These are phyloP conservation scores for Rhododendron williamsianum DNA, from an alignment of 148 eudicot genomes.

Conservation along the genomic window DNA sequence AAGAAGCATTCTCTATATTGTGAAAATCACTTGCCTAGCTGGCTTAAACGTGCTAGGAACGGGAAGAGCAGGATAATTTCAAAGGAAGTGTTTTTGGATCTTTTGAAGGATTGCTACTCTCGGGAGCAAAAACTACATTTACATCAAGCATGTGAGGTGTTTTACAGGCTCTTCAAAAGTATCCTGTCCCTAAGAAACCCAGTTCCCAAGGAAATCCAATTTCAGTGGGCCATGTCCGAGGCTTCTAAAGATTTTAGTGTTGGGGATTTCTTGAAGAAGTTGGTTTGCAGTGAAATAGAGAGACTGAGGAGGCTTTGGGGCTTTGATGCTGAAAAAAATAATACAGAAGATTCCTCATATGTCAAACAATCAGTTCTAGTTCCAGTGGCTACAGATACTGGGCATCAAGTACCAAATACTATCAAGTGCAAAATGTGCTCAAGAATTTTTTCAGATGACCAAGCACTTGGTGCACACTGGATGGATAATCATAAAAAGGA, in stretches of 20 bases:
- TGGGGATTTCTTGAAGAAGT: slow-evolving; percentile 52
- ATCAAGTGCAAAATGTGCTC: slow-evolving; percentile 78
- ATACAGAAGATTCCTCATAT: slow-evolving; percentile 26
- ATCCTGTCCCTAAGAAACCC: slow-evolving; percentile 72
- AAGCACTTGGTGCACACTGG: slow-evolving; percentile 72
- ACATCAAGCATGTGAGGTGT: slow-evolving; percentile 92
- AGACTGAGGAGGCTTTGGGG: slow-evolving; percentile 74
- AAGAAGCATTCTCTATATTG: slow-evolving; percentile 70
- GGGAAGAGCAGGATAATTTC: slow-evolving; percentile 92
- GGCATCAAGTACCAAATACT: slow-evolving; percentile 27
- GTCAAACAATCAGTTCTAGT: slow-evolving; percentile 28
- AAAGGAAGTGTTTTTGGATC: slow-evolving; percentile 83
- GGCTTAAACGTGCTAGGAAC: slow-evolving; percentile 99
- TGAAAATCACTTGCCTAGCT: slow-evolving; percentile 87
- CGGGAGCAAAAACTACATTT: slow-evolving; percentile 58
- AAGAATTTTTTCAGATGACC: slow-evolving; percentile 50
- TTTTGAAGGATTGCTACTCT: slow-evolving; percentile 57
- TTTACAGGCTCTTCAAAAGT: slow-evolving; percentile 79
- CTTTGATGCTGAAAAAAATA: slow-evolving; percentile 24
- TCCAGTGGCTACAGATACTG: slow-evolving; percentile 27
- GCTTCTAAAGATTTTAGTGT: slow-evolving; percentile 78
- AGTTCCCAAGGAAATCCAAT: slow-evolving; percentile 78
- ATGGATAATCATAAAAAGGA: slow-evolving; percentile 81
- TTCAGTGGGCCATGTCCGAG: slow-evolving; percentile 90
- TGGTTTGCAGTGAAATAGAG: slow-evolving; percentile 74